Evolutionary conservation across 2,329 filamentous ascomycete species (phyloP), one percentile per base, ranked within the genome.

Genomic region (Apiospora hydei): DNA sequence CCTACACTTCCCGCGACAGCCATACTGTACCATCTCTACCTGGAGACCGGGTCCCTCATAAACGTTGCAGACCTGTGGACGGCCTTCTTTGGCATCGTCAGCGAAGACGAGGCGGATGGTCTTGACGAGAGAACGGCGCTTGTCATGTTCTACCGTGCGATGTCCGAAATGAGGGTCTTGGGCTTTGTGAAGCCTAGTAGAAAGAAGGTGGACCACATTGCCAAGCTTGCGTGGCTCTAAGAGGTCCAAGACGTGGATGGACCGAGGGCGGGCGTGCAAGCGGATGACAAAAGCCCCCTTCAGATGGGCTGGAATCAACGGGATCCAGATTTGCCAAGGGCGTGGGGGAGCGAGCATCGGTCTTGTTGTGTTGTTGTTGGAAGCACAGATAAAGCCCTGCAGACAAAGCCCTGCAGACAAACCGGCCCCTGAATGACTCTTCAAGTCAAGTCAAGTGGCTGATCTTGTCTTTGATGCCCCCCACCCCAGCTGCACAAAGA

Each of bases 151-250:
- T 98, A 98, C 82, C 89, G 91, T 73, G 93, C 90, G 6, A 82
- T 98, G 74, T 94, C 96, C 0, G 96, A 99, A 82, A 82, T 99
- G 80, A 92, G 92, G 81, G 89, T 92, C 70, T 86, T 99, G 78
- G 96, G 96, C 10, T 92, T 98, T 83, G 88, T 98, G 73, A 98
- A 96, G 84, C 88, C 89, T 73, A 98, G 93, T 79, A 93, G 92
- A 83, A 98, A 95, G 86, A 98, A 97, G 86, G 90, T 91, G 34
- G 96, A 98, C 80, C 96, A 98, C 83, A 85, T 98, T 76, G 92
- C 94, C 51, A 98, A 98, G 85, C 87, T 95, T 69, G 79, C 79
- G 16, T 81, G 80, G 90, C 68, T 69, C 49, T 69, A 26, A 57
- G n/a, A 6, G n/a, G 57, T 43, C 34, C 16, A 61, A 34, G 53